Percentiles rank a stretch among this genome's conserved stretches.
phyloP scores from a whole-genome alignment of 441 rosid species.

The Mallotus repandus region DNA sequence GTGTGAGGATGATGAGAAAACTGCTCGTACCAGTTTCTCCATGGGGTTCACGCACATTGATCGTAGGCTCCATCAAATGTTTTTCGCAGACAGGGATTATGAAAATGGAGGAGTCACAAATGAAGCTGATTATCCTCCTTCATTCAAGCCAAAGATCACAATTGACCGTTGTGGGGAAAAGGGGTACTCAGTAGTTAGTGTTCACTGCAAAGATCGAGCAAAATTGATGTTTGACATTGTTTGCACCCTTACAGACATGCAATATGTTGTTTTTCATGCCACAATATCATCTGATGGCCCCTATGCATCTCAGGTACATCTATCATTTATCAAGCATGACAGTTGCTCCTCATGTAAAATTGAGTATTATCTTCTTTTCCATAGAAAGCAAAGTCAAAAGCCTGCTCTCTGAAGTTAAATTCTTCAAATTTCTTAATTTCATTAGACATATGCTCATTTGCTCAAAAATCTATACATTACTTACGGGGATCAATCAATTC shows the following conservation, averaged over 20 bases:
- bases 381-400: neutral
- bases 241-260: slow-evolving; percentile 94
- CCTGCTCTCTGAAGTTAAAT: neutral
- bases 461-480: neutral
- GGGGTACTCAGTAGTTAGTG: slow-evolving; percentile 72
- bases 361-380: neutral
- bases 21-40: slow-evolving; percentile 63
- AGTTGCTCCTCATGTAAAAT: no score
- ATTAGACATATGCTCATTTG: neutral
- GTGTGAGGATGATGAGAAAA: slow-evolving; percentile 65
- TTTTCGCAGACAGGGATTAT: slow-evolving; percentile 90
- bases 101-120: slow-evolving; percentile 46
- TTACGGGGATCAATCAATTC: neutral
- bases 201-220: slow-evolving; percentile 73
- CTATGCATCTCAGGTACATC: slow-evolving; percentile 63
- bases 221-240: slow-evolving; percentile 89
- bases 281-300: slow-evolving; percentile 65
- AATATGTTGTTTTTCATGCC: slow-evolving; percentile 90
- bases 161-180: slow-evolving; percentile 72
- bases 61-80: slow-evolving; percentile 85
- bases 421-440: neutral
- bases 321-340: no score
- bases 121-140: slow-evolving; percentile 40
- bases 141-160: slow-evolving; percentile 54
- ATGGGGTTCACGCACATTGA: slow-evolving; percentile 87